A percentile compares a stretch with the other conserved stretches of the same genome.
Conservation (phyloP, 176 grass and related monocot genomes). For the Avena insularis region DNA sequence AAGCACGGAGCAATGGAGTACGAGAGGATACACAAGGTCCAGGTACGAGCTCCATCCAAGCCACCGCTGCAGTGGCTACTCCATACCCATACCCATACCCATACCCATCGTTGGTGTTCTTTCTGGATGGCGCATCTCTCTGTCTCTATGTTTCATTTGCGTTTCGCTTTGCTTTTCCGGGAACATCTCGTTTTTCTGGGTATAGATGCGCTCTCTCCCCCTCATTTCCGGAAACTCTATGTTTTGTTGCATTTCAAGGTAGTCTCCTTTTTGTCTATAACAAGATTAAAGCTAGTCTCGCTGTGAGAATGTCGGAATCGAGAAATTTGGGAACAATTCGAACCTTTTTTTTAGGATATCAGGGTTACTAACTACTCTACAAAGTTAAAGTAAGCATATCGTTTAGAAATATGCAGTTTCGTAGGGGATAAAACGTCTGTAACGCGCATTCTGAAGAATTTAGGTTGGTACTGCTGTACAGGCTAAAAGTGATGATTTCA, state of each 20-base stretch:
- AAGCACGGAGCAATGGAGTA: slow-evolving; percentile 76
- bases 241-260: slow-evolving; percentile 26
- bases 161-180: slow-evolving; percentile 3
- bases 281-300: background rate
- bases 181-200: slow-evolving; percentile 10
- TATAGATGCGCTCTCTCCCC: background rate
- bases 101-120: background rate
- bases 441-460: background rate
- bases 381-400: background rate
- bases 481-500: background rate
- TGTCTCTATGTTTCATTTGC: slow-evolving; percentile 22
- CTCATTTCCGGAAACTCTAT: background rate
- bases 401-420: background rate
- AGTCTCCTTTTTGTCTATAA: background rate
- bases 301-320: slow-evolving; percentile 1
- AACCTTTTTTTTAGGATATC: background rate
- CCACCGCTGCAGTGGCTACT: background rate
- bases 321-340: slow-evolving; percentile 1
- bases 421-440: background rate
- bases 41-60: slow-evolving; percentile 61
- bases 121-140: background rate
- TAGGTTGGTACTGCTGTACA: background rate
- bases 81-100: slow-evolving; percentile 13
- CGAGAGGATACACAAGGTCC: slow-evolving; percentile 90
- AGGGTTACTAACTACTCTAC: background rate